A percentile compares a stretch with the other conserved stretches of the same genome.
Conservation (phyloP, 139 green algal species). For the Nannochloris sp. region DNA sequence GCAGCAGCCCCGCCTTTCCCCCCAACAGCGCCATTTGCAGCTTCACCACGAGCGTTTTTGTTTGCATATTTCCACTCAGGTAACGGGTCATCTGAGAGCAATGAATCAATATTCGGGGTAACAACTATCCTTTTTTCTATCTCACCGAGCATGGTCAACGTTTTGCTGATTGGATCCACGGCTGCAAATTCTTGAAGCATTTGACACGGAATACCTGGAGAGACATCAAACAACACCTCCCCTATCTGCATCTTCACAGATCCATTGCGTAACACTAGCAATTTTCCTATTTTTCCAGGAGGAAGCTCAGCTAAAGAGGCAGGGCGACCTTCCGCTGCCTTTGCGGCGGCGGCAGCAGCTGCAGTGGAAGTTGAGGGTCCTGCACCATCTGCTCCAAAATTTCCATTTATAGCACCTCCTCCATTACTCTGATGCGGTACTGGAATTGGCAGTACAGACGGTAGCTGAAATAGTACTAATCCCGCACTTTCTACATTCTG, state of each 20-base stretch:
- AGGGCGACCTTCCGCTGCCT: not conserved
- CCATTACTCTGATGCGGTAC: not conserved
- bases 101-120: slow-evolving; percentile 45
- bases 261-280: slow-evolving; percentile 46
- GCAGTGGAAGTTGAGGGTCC: not conserved
- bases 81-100: slow-evolving; percentile 25
- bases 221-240: slow-evolving; percentile 61
- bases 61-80: not conserved
- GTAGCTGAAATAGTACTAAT: slow-evolving; percentile 57
- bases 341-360: no score
- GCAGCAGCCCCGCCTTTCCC: not conserved
- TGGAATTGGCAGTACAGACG: slow-evolving; percentile 32
- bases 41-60: no score
- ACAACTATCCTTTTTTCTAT: slow-evolving; percentile 41
- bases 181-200: slow-evolving; percentile 52
- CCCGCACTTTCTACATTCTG: slow-evolving; percentile 15
- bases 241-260: slow-evolving; percentile 65
- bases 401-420: no score
- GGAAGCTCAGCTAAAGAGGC: slow-evolving; percentile 4
- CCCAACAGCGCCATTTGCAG: not conserved
- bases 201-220: slow-evolving; percentile 29
- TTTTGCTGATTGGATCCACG: slow-evolving; percentile 17
- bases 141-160: slow-evolving; percentile 43
- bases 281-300: slow-evolving; percentile 9
- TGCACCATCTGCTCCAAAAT: not conserved